Evolutionary conservation across 2,329 filamentous ascomycete genomes (phyloP).

Genomic region (Pyrenochaeta sp.): DNA sequence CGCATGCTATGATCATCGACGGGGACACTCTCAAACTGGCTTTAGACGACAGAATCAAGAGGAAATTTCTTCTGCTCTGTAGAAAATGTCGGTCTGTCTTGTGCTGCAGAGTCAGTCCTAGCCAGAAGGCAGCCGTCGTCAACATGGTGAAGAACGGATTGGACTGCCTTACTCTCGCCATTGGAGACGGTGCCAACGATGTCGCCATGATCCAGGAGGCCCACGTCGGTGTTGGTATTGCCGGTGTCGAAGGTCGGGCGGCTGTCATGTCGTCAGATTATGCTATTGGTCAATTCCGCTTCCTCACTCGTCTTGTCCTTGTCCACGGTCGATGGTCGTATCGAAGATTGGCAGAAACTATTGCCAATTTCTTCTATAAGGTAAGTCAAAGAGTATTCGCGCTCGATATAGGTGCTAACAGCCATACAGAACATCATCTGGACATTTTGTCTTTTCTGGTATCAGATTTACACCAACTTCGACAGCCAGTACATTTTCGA

Average conservation of each 20-base stretch:
- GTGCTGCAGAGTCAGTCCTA: slow-evolving; percentile 95
- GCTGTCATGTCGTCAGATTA: slow-evolving; percentile 88
- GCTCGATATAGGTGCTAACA: slow-evolving; percentile 31
- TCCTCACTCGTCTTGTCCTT: slow-evolving; percentile 79
- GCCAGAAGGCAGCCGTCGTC: slow-evolving; percentile 97
- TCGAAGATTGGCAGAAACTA: slow-evolving; percentile 87
- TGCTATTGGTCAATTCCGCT: slow-evolving; percentile 87
- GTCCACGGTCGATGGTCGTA: slow-evolving; percentile 94
- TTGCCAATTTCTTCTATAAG: slow-evolving; percentile 99
- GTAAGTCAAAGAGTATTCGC: slow-evolving; percentile 48
- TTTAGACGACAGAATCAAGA: slow-evolving; percentile 80
- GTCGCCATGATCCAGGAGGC: slow-evolving; percentile 94
- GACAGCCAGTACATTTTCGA: slow-evolving; percentile 98
- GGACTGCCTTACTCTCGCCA: slow-evolving; percentile 93
- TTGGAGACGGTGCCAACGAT: slow-evolving; percentile 90
- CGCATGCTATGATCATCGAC: slow-evolving; percentile 93
- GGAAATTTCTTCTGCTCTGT: slow-evolving; percentile 93
- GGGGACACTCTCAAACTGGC: slow-evolving; percentile 92
- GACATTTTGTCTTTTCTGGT: slow-evolving; percentile 98
- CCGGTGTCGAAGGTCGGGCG: slow-evolving; percentile 85
- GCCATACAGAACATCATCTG: slow-evolving; percentile 83
- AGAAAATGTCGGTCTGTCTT: slow-evolving; percentile 97
- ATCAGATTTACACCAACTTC: slow-evolving; percentile 92
- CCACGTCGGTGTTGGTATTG: slow-evolving; percentile 88
- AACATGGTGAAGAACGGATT: slow-evolving; percentile 93